Conservation (phyloP, 2,329 filamentous ascomycete genomes). For the Aspergillus sp. region DNA sequence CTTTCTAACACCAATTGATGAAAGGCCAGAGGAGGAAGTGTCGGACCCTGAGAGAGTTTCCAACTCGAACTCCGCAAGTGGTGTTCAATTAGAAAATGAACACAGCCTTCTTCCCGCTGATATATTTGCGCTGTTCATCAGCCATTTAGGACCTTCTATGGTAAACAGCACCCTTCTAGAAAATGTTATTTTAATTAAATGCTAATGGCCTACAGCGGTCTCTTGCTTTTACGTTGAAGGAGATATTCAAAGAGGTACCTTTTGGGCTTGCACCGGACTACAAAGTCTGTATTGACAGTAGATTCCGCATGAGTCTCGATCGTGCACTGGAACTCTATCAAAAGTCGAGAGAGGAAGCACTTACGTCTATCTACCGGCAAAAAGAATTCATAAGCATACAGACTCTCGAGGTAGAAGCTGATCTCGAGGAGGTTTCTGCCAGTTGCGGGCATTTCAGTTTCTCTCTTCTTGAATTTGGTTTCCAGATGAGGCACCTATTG, state of each 20-base stretch:
- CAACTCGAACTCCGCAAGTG: conserved; percentile 4
- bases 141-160: conserved; percentile 85
- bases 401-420: conserved; percentile 74
- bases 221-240: conserved; percentile 81
- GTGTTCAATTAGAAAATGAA: conserved; percentile 8
- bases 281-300: conserved; percentile 69
- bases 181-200: neutral
- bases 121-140: conserved; percentile 88
- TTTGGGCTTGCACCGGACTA: conserved; percentile 67
- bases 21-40: conserved; percentile 53
- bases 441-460: conserved; percentile 96
- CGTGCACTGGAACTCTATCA: conserved; percentile 80
- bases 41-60: conserved; percentile 6
- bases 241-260: conserved; percentile 81
- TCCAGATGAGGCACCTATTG: conserved; percentile 80
- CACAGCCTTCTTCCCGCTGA: conserved; percentile 57
- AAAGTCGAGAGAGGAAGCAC: conserved; percentile 66
- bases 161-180: conserved; percentile 26
- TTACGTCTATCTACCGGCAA: conserved; percentile 74
- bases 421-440: conserved; percentile 96
- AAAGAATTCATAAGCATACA: conserved; percentile 67
- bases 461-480: conserved; percentile 82
- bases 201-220: conserved; percentile 58
- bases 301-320: conserved; percentile 73
- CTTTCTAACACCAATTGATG: conserved; percentile 58